Evolutionary conservation across 2,329 filamentous ascomycete genomes (phyloP).

Genomic region (Aquanectria penicillioides): DNA sequence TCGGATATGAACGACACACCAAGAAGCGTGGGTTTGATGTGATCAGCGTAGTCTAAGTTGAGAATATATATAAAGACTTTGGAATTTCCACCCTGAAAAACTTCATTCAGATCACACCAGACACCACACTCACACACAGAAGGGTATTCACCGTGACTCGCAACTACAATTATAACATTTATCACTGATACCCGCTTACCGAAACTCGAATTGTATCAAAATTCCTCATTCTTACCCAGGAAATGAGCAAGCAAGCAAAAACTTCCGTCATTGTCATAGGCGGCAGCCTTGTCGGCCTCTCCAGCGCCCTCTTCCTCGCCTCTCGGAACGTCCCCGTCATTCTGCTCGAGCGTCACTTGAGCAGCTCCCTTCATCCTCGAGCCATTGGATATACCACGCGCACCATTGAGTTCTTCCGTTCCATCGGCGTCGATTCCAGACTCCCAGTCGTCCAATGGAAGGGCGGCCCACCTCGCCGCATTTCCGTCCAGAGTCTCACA

Average conservation of each 20-base stretch:
- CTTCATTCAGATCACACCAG: no score
- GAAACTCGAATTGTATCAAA: not conserved
- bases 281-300: constrained; percentile 52
- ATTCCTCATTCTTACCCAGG: not conserved
- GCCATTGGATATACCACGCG: constrained; percentile 49
- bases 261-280: constrained; percentile 50
- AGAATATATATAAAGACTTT: not conserved
- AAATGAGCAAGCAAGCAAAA: constrained; percentile 10
- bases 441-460: constrained; percentile 27
- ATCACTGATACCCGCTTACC: not conserved
- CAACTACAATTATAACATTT: not conserved
- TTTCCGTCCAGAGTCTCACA: constrained; percentile 33
- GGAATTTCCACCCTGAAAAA: no score
- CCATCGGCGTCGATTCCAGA: constrained; percentile 37
- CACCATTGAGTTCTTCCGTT: constrained; percentile 50
- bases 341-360: constrained; percentile 49
- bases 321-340: constrained; percentile 43
- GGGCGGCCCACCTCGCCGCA: constrained; percentile 30
- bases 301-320: constrained; percentile 49
- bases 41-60: no score
- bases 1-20: no score
- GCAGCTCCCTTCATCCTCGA: constrained; percentile 49
- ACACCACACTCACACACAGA: no score
- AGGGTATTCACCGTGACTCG: no score
- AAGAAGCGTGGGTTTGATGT: no score